Conservation (phyloP, 228 moss, liverwort and hornwort species). For the Sphagnum fallax region DNA sequence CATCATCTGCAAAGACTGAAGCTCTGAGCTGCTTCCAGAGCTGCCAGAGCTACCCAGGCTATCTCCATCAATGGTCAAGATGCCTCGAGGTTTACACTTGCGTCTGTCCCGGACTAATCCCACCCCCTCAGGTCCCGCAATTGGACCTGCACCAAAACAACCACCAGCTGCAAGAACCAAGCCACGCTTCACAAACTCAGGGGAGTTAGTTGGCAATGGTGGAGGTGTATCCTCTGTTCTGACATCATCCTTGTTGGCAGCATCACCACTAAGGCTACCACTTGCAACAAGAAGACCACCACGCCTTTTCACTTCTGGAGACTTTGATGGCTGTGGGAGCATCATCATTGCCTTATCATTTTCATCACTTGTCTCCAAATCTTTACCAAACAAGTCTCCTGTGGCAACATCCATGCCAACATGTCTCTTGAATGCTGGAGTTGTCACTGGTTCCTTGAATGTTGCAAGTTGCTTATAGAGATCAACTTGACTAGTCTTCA, state of each 20-base stretch:
- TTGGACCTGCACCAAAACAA: constrained; percentile 80
- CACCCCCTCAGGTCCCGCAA: constrained; percentile 83
- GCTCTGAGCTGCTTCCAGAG: constrained; percentile 17
- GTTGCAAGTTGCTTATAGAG: too few species aligned
- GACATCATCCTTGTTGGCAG: constrained; percentile 8
- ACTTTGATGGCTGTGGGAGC: constrained; percentile 30
- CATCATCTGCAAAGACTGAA: constrained; percentile 43
- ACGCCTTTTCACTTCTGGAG: constrained; percentile 36
- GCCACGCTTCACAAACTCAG: constrained; percentile 79
- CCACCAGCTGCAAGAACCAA: constrained; percentile 62
- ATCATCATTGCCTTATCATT: constrained; percentile 11
- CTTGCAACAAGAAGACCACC: neutral
- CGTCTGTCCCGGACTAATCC: constrained; percentile 72
- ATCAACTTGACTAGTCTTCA: too few species aligned
- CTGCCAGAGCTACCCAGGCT: constrained; percentile 45
- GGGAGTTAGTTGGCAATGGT: constrained; percentile 74
- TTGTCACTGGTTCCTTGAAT: too few species aligned
- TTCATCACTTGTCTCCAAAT: too few species aligned
- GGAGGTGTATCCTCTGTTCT: constrained; percentile 41
- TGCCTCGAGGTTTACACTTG: constrained; percentile 92
- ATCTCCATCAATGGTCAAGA: constrained; percentile 70
- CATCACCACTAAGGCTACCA: constrained; percentile 5
- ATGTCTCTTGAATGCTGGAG: neutral
- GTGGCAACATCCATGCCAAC: neutral
- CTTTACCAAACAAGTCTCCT: neutral